These are phyloP conservation scores for Kurtzmaniella natalensis DNA, from an alignment of 1,139 yeast species.

Conservation along the genomic window DNA sequence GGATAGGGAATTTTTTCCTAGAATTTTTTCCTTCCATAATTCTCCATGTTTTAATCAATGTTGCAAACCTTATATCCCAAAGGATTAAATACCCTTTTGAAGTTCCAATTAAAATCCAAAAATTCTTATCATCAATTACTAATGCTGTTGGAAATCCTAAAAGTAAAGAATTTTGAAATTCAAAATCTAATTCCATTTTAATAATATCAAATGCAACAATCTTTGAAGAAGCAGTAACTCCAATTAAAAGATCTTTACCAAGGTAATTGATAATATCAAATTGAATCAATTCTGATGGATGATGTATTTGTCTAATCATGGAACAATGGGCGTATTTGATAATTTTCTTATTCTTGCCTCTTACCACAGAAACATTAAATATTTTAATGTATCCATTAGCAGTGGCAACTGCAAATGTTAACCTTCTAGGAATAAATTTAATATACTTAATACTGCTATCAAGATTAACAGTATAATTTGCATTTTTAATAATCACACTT, in stretches of 20 bases:
- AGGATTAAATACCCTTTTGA: conserved; percentile 65
- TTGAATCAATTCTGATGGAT: neutral
- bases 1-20: conserved; percentile 3
- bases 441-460: conserved; percentile 46
- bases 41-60: conserved; percentile 59
- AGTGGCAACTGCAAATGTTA: conserved; percentile 66
- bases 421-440: conserved; percentile 53
- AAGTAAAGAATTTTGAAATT: conserved; percentile 50
- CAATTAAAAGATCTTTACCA: conserved; percentile 30
- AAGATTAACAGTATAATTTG: conserved; percentile 48
- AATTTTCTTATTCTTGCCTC: conserved; percentile 32
- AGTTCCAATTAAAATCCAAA: conserved; percentile 75
- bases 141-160: conserved; percentile 67
- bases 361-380: conserved; percentile 49
- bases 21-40: conserved; percentile 32
- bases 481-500: conserved; percentile 53
- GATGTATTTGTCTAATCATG: conserved; percentile 36
- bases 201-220: conserved; percentile 58
- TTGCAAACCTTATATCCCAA: conserved; percentile 76
- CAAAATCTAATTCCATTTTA: conserved; percentile 43
- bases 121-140: conserved; percentile 45
- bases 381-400: conserved; percentile 59
- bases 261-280: conserved; percentile 12
- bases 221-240: conserved; percentile 51
- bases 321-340: conserved; percentile 31